Conservation (phyloP, 768 basidiomycete genomes). For the Daedaleopsis sinensis region DNA sequence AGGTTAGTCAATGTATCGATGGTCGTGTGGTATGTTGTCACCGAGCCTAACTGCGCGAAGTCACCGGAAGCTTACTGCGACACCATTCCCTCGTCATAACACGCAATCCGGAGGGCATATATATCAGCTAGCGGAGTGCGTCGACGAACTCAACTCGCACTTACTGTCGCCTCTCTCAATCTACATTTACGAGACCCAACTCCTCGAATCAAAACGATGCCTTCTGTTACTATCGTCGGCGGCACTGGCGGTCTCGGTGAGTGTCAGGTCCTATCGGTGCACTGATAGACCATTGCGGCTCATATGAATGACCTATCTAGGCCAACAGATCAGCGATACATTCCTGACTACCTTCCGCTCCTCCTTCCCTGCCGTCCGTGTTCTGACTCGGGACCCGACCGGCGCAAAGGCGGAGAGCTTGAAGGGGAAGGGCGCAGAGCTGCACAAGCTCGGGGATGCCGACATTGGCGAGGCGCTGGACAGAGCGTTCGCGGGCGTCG, state of each 20-base stretch:
- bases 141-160: too few relatives aligned
- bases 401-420: conserved; percentile 15
- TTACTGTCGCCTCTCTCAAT: too few relatives aligned
- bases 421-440: conserved; percentile 20
- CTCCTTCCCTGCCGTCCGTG: conserved; percentile 22
- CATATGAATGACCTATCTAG: background rate
- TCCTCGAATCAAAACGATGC: background rate
- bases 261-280: background rate
- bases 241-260: conserved; percentile 13
- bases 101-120: too few relatives aligned
- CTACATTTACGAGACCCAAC: too few relatives aligned
- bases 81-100: too few relatives aligned
- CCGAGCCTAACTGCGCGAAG: too few relatives aligned
- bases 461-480: conserved; percentile 3
- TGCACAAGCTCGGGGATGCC: conserved; percentile 10
- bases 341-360: conserved; percentile 22
- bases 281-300: background rate
- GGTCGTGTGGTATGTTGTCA: too few relatives aligned
- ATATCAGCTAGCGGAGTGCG: too few relatives aligned
- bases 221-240: conserved; percentile 10
- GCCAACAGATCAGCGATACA: conserved; percentile 9
- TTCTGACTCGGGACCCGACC: conserved; percentile 21
- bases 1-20: too few relatives aligned
- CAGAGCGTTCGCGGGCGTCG: conserved; percentile 22
- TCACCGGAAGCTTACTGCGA: too few relatives aligned